Evolutionary conservation across 106 monocot species (phyloP), one percentile per base, ranked within the genome.

Genomic region (Xerophyta viscosa): DNA sequence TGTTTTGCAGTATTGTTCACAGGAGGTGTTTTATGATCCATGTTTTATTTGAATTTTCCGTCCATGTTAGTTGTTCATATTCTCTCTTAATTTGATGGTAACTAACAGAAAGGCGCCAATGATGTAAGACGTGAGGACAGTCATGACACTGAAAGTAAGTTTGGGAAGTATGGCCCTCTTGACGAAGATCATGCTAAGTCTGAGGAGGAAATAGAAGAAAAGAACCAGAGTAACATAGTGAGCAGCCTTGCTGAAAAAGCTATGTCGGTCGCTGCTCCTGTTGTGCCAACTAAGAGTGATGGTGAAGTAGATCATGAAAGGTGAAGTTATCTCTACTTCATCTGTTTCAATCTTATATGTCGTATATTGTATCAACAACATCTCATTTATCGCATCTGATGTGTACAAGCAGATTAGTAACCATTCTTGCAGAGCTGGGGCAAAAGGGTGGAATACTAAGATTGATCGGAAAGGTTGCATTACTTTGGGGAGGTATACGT

Each of bases 401-500:
- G 48, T 73, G 24, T 57, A 31, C 27, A 27, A 68, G 53, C 81
- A 98, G 98, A 56, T 46, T 98, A 64, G 78, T 90, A 20, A 70
- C 79, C 14, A 50, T 86, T 50, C 63, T 98, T 30, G 73, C 86
- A 50, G 98, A 83, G 63, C 57, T 98, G 63, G 90, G 89, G 63
- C 89, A 98, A 48, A 90, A 72, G 50, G 98, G 89, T 44, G 98
- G 90, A 52, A 24, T 86, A 6, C 65, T 98, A 57, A 79, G 73
- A 52, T 71, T 90, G 47, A 55, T 90, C 54, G 89, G 90, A 27
- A 98, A 98, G 56, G 41, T 83, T 70, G 98, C 86, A 65, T 62
- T 98, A 56, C 79, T 98, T 0, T 98, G 98, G 98, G 98, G 98
- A 52, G 98, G 98, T 21, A 77, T 98, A 15, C 90, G 90, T 60